phyloP scores from a whole-genome alignment of 139 green algal species.

The Tetraselmis striata region DNA sequence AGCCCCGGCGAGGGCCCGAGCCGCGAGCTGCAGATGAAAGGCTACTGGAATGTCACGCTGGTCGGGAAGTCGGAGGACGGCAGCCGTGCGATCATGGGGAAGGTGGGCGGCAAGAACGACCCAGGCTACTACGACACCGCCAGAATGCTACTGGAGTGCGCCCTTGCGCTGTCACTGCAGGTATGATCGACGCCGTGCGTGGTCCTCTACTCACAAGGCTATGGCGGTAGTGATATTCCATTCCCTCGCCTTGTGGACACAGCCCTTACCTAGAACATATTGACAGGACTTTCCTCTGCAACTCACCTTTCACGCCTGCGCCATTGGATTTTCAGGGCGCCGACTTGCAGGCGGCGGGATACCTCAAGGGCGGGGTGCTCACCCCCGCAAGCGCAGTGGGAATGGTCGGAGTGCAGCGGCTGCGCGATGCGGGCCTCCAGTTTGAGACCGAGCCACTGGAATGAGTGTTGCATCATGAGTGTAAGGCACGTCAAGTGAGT shows the following conservation, averaged over 20 bases:
- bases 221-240: too few relatives aligned
- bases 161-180: slow-evolving; percentile 36
- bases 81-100: slow-evolving; percentile 10
- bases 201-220: too few relatives aligned
- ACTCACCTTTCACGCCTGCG: too few relatives aligned
- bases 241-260: too few relatives aligned
- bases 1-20: slow-evolving; percentile 36
- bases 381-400: slow-evolving; percentile 57
- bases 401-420: slow-evolving; percentile 43
- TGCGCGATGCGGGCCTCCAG: slow-evolving; percentile 30
- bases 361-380: slow-evolving; percentile 51
- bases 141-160: slow-evolving; percentile 63
- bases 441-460: slow-evolving; percentile 11
- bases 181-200: too few relatives aligned
- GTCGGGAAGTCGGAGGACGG: slow-evolving; percentile 38
- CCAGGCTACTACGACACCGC: slow-evolving; percentile 61
- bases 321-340: too few relatives aligned
- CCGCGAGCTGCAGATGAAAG: slow-evolving; percentile 18
- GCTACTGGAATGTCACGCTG: slow-evolving; percentile 37
- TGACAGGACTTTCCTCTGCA: too few relatives aligned
- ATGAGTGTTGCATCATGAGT: too few relatives aligned
- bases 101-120: slow-evolving; percentile 29
- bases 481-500: too few relatives aligned
- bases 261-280: too few relatives aligned
- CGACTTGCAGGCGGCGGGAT: background rate